A percentile compares a stretch with the other conserved stretches of the same genome.
Evolutionary conservation across 139 green algal species (phyloP).

Genomic region (Chlorella sp.): DNA sequence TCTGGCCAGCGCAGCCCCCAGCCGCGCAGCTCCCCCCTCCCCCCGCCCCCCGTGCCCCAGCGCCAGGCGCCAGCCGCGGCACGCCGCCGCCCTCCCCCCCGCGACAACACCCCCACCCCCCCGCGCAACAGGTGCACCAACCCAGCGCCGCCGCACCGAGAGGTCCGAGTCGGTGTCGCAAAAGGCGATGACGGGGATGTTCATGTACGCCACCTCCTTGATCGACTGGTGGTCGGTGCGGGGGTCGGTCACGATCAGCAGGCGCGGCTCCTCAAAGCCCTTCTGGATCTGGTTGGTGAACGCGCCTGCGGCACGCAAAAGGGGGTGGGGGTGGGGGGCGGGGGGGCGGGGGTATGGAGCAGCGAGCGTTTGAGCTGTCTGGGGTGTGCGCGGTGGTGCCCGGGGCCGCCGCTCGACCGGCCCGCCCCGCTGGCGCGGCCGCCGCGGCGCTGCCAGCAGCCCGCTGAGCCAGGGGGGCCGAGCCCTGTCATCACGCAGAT

Average conservation of each 20-base stretch:
- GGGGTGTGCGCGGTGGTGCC: not conserved
- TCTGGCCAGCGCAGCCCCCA: not conserved
- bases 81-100: too few species aligned
- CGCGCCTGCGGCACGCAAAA: slow-evolving; percentile 58
- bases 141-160: slow-evolving; percentile 1
- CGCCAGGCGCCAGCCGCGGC: not conserved
- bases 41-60: not conserved
- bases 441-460: too few species aligned
- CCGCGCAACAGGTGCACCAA: slow-evolving; percentile 30
- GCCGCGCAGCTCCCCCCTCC: not conserved
- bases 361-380: too few species aligned
- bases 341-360: too few species aligned
- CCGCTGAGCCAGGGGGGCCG: too few species aligned
- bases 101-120: too few species aligned
- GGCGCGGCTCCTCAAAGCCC: slow-evolving; percentile 95
- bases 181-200: slow-evolving; percentile 99
- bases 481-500: too few species aligned
- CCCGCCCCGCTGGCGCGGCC: not conserved
- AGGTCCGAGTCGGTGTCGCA: slow-evolving; percentile 96
- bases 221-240: slow-evolving; percentile 96
- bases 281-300: slow-evolving; percentile 99
- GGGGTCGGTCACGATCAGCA: slow-evolving; percentile 96
- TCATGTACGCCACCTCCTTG: slow-evolving; percentile 96
- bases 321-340: not conserved
- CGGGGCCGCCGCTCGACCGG: not conserved